A percentile compares a stretch with the other conserved stretches of the same genome.
phyloP scores from a whole-genome alignment of 352 stramenopile species.

The Globisporangium yorkense region DNA sequence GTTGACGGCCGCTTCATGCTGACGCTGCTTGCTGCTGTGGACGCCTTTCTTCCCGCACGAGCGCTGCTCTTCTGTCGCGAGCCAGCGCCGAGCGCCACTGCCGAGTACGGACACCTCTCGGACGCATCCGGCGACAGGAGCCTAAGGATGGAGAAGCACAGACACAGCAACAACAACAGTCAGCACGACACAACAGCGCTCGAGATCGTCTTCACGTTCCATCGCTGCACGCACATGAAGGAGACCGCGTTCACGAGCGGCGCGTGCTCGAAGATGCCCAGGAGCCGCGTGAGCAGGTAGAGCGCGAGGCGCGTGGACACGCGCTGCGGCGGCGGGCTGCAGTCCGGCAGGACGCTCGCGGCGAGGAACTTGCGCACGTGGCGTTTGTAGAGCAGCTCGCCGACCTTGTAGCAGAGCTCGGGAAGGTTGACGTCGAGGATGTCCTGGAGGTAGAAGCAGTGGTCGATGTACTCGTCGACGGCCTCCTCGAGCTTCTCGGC shows the following conservation, averaged over 20 bases:
- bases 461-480: conserved; percentile 77
- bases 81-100: conserved; percentile 45
- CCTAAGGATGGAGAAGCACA: conserved; percentile 11
- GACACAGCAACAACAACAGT: background rate
- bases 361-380: conserved; percentile 68
- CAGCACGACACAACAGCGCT: background rate
- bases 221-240: conserved; percentile 46
- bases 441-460: conserved; percentile 84
- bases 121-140: conserved; percentile 55
- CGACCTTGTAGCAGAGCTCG: conserved; percentile 78
- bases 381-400: conserved; percentile 59
- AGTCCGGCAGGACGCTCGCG: conserved; percentile 73
- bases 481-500: conserved; percentile 78
- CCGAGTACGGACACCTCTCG: conserved; percentile 56
- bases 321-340: conserved; percentile 57
- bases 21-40: background rate
- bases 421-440: conserved; percentile 78
- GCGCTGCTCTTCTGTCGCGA: conserved; percentile 17
- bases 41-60: background rate
- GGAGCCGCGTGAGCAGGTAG: conserved; percentile 65
- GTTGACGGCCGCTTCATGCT: background rate
- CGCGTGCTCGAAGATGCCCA: conserved; percentile 76
- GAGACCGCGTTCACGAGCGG: conserved; percentile 74
- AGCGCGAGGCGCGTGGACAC: conserved; percentile 73
- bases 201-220: too few relatives aligned